Evolutionary conservation across 1,284 basidiomycete species (phyloP).

Genomic region (Ceratobasidium sp.): DNA sequence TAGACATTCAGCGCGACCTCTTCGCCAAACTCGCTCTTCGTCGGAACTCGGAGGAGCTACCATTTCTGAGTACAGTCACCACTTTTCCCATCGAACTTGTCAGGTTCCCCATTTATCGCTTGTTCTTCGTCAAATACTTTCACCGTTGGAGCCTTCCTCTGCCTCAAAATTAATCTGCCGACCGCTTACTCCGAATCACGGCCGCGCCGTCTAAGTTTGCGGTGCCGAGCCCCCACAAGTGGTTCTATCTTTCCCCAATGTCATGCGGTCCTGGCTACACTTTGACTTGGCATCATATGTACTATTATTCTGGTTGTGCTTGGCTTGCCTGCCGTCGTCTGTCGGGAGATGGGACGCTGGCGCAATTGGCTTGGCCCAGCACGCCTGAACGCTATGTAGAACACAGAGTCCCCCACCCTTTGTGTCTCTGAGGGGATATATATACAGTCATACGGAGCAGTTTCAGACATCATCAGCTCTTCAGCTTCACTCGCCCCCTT

Average conservation of each 20-base stretch:
- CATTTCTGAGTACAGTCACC: too few relatives aligned
- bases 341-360: neutral
- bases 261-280: neutral
- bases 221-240: slow-evolving; percentile 16
- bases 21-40: too few relatives aligned
- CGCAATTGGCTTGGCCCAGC: slow-evolving; percentile 22
- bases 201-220: slow-evolving; percentile 5
- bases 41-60: too few relatives aligned
- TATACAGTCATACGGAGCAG: neutral
- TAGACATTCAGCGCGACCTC: neutral
- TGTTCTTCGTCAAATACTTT: neutral
- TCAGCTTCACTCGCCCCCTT: slow-evolving; percentile 41
- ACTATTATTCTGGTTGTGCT: neutral
- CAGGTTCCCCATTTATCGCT: too few relatives aligned
- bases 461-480: slow-evolving; percentile 42
- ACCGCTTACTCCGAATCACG: slow-evolving; percentile 34
- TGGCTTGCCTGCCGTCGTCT: slow-evolving; percentile 10
- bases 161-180: slow-evolving; percentile 8
- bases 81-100: too few relatives aligned
- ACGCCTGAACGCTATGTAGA: neutral
- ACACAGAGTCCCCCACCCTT: neutral
- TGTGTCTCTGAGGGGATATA: neutral
- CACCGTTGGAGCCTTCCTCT: neutral
- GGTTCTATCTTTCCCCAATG: slow-evolving; percentile 27
- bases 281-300: neutral